These are phyloP conservation scores for Angomonas ambiguus DNA, from an alignment of 208 protist species.

Conservation along the genomic window DNA sequence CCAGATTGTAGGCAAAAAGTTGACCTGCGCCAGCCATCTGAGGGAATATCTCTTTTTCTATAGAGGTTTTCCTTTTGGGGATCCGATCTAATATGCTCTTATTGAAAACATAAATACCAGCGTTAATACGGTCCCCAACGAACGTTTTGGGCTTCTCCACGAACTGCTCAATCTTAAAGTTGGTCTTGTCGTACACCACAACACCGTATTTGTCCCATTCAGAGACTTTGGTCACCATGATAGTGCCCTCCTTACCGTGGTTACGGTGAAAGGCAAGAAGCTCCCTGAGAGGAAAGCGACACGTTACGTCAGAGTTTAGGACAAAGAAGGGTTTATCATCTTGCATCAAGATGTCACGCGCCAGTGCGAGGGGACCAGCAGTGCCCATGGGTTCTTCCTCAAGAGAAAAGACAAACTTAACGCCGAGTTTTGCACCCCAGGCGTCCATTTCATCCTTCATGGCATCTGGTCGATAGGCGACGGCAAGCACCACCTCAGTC, in stretches of 20 bases:
- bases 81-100: conserved; percentile 95
- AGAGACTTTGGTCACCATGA: conserved; percentile 94
- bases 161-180: conserved; percentile 88
- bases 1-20: conserved; percentile 94
- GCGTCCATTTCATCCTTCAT: conserved; percentile 92
- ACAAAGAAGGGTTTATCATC: conserved; percentile 96
- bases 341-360: conserved; percentile 80
- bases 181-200: conserved; percentile 90
- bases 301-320: conserved; percentile 97
- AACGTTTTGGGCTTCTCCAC: conserved; percentile 96
- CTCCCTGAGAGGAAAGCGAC: conserved; percentile 92
- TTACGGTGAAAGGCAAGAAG: conserved; percentile 93
- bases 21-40: conserved; percentile 89
- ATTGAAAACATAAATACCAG: conserved; percentile 97
- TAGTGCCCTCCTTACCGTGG: conserved; percentile 95
- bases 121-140: conserved; percentile 97
- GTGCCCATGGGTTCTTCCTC: conserved; percentile 96
- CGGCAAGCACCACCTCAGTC: conserved; percentile 95
- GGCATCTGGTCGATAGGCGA: conserved; percentile 95
- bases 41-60: conserved; percentile 97
- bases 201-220: conserved; percentile 98
- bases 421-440: conserved; percentile 82
- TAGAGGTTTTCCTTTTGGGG: conserved; percentile 87
- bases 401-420: conserved; percentile 94
- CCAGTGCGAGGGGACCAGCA: conserved; percentile 95